Conservation (phyloP, 352 stramenopile species). For the Phytophthora constricta region DNA sequence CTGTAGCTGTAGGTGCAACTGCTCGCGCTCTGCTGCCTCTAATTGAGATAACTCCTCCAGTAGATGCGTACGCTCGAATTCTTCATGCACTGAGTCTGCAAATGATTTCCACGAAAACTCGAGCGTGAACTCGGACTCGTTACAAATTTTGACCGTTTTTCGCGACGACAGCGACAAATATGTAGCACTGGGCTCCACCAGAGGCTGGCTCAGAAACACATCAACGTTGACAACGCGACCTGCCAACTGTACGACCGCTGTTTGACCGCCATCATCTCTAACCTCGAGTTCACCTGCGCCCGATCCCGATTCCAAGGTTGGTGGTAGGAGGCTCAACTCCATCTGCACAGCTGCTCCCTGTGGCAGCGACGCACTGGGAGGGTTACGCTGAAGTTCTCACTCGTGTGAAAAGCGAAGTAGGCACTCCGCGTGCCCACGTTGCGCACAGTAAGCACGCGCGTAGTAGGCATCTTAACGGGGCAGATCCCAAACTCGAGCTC, state of each 20-base stretch:
- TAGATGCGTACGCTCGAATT: constrained; percentile 82
- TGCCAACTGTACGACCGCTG: constrained; percentile 68
- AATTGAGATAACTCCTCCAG: constrained; percentile 86
- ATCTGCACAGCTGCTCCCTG: constrained; percentile 80
- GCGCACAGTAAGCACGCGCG: constrained; percentile 84
- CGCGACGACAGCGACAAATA: constrained; percentile 94
- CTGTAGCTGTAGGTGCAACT: constrained; percentile 64
- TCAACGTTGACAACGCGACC: constrained; percentile 89
- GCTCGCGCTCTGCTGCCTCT: constrained; percentile 72
- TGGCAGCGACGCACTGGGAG: constrained; percentile 65
- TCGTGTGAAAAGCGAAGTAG: constrained; percentile 79
- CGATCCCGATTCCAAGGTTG: constrained; percentile 39
- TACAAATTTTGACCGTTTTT: constrained; percentile 92
- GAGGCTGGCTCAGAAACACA: constrained; percentile 88
- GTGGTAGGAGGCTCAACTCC: constrained; percentile 67
- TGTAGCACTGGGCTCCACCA: constrained; percentile 85
- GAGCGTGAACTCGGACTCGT: constrained; percentile 92
- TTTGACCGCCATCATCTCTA: constrained; percentile 82
- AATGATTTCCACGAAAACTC: constrained; percentile 95
- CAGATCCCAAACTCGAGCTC: constrained; percentile 87
- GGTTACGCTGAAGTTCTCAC: constrained; percentile 63
- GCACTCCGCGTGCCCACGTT: constrained; percentile 89
- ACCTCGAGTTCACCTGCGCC: constrained; percentile 84
- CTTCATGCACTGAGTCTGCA: constrained; percentile 66
- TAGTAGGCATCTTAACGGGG: constrained; percentile 85